A percentile compares a stretch with the other conserved stretches of the same genome.
Conservation (phyloP, 108 stramenopile species). For the Conticribra weissflogii region DNA sequence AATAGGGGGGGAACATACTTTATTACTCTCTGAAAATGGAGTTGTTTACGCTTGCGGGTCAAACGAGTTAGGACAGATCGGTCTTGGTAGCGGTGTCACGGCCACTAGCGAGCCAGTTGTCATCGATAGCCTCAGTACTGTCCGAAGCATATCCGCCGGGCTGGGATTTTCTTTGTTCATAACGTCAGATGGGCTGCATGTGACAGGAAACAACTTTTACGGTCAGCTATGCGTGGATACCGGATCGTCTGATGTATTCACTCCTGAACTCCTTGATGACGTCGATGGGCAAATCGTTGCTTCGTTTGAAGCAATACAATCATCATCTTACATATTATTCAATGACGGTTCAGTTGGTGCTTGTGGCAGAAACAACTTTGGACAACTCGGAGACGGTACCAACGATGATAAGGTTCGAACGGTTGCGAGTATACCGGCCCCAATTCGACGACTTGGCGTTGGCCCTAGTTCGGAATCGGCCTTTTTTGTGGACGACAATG, state of each 20-base stretch:
- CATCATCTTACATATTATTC: conserved; percentile 44
- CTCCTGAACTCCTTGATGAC: conserved; percentile 15
- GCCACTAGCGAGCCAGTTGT: conserved; percentile 14
- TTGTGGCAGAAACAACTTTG: conserved; percentile 60
- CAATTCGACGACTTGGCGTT: conserved; percentile 20
- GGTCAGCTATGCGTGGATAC: conserved; percentile 44
- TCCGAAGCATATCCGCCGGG: conserved; percentile 30
- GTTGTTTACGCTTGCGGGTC: conserved; percentile 57
- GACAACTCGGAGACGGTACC: conserved; percentile 43
- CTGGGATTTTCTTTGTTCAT: conserved; percentile 35
- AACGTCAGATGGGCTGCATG: conserved; percentile 29
- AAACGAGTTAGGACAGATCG: conserved; percentile 60
- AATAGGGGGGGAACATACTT: conserved; percentile 54
- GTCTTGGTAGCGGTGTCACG: conserved; percentile 29
- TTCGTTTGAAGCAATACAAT: conserved; percentile 35
- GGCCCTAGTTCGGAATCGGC: conserved; percentile 43
- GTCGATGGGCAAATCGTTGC: conserved; percentile 21
- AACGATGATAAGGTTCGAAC: conserved; percentile 40
- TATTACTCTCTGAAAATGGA: conserved; percentile 49
- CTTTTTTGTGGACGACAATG: conserved; percentile 36
- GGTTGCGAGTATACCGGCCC: conserved; percentile 21
- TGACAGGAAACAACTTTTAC: conserved; percentile 39
- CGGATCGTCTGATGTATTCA: conserved; percentile 9
- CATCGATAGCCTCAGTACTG: conserved; percentile 22
- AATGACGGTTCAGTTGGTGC: conserved; percentile 57